Evolutionary conservation across 2,329 filamentous ascomycete species (phyloP).

Genomic region (Claviceps digitariae): DNA sequence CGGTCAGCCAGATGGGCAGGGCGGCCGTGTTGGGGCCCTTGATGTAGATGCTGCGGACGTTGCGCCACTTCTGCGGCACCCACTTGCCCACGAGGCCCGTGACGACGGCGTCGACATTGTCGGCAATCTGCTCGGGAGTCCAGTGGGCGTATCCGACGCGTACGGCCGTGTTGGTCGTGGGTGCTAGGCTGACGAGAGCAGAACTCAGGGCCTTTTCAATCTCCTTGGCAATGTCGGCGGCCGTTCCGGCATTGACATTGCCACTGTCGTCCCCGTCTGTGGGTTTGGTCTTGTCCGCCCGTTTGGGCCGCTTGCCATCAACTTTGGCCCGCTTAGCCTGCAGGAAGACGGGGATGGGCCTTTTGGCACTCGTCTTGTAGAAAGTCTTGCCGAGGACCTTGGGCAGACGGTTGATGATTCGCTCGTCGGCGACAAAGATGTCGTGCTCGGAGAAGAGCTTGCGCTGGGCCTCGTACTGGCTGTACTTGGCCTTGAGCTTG

Average conservation of each 20-base stretch:
- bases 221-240: slow-evolving; percentile 61
- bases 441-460: slow-evolving; percentile 80
- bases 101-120: slow-evolving; percentile 65
- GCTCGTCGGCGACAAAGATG: slow-evolving; percentile 83
- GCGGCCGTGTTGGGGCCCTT: slow-evolving; percentile 82
- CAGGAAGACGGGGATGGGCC: slow-evolving; percentile 72
- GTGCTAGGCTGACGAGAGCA: slow-evolving; percentile 69
- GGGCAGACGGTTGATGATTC: slow-evolving; percentile 63
- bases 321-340: slow-evolving; percentile 47
- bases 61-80: slow-evolving; percentile 76
- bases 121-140: slow-evolving; percentile 60
- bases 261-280: slow-evolving; percentile 13
- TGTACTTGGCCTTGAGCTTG: slow-evolving; percentile 73
- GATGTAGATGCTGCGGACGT: slow-evolving; percentile 72
- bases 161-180: slow-evolving; percentile 67
- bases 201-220: slow-evolving; percentile 63
- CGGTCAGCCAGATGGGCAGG: slow-evolving; percentile 86
- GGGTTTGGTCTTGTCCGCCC: slow-evolving; percentile 29
- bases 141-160: slow-evolving; percentile 66
- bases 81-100: slow-evolving; percentile 60
- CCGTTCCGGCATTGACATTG: slow-evolving; percentile 35
- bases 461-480: slow-evolving; percentile 74
- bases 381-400: slow-evolving; percentile 80
- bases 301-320: slow-evolving; percentile 44
- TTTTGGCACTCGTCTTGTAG: slow-evolving; percentile 70